Evolutionary conservation across 2,329 filamentous ascomycete genomes (phyloP).

Genomic region (Thermothelomyces thermophilus): DNA sequence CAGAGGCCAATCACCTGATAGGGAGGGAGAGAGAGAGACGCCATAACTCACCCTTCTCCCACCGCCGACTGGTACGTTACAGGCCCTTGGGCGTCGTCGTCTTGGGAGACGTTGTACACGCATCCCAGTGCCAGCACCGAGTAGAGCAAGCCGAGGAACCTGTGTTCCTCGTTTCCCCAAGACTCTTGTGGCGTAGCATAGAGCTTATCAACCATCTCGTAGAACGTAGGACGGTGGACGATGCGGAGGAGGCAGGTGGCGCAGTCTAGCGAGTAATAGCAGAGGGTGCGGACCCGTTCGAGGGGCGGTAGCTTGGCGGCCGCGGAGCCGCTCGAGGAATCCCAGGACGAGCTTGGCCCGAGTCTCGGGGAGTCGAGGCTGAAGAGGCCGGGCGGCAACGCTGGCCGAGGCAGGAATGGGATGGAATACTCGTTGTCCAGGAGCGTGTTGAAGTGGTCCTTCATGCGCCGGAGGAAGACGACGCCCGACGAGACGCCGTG

Average conservation of each 20-base stretch:
- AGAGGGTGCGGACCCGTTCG: constrained; percentile 47
- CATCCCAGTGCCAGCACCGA: constrained; percentile 65
- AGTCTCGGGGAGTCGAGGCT: constrained; percentile 66
- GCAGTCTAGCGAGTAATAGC: constrained; percentile 49
- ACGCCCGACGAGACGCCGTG: constrained; percentile 88
- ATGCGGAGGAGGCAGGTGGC: constrained; percentile 59
- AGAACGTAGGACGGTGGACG: constrained; percentile 77
- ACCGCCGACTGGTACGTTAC: constrained; percentile 45
- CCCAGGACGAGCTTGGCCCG: constrained; percentile 56
- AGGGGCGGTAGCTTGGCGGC: constrained; percentile 64
- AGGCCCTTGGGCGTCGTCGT: constrained; percentile 40
- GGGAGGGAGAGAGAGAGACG: not conserved
- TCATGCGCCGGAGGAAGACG: constrained; percentile 80
- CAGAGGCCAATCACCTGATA: no score
- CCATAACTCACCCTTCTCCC: constrained; percentile 46
- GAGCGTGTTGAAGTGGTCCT: constrained; percentile 76
- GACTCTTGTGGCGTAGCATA: constrained; percentile 63
- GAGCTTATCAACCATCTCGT: constrained; percentile 66
- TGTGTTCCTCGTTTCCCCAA: constrained; percentile 57
- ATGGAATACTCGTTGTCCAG: constrained; percentile 58
- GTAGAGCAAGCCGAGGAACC: constrained; percentile 65
- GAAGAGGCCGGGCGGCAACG: constrained; percentile 42
- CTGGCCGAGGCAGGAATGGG: constrained; percentile 50
- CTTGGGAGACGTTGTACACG: constrained; percentile 58
- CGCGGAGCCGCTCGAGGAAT: constrained; percentile 42